Percentiles rank a stretch among this genome's conserved stretches.
phyloP scores from a whole-genome alignment of 2,329 filamentous ascomycete genomes.

The Microcera coccophila region DNA sequence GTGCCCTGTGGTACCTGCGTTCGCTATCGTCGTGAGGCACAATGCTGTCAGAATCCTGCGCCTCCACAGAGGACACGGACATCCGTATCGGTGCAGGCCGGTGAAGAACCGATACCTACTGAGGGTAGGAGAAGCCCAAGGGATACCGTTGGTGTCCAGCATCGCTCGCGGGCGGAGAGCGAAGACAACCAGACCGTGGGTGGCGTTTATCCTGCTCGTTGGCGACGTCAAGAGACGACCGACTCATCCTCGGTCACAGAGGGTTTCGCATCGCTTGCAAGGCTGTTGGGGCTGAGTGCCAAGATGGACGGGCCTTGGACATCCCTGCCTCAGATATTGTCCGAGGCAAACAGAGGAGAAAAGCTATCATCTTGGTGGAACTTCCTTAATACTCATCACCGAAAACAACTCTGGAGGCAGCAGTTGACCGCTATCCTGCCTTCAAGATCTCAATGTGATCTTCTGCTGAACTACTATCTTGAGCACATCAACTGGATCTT shows the following conservation, averaged over 20 bases:
- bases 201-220: background rate
- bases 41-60: constrained; percentile 28
- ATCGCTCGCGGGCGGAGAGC: background rate
- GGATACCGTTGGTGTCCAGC: background rate
- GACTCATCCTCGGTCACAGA: constrained; percentile 1
- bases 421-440: constrained; percentile 12
- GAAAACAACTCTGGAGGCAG: constrained; percentile 11
- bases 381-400: constrained; percentile 5
- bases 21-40: constrained; percentile 28
- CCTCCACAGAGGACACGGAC: constrained; percentile 1
- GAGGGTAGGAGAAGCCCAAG: too few relatives aligned
- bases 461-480: constrained; percentile 27
- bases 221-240: background rate
- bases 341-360: constrained; percentile 4
- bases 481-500: constrained; percentile 32
- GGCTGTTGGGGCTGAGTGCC: background rate
- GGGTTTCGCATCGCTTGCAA: constrained; percentile 1
- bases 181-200: background rate
- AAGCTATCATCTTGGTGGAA: constrained; percentile 3
- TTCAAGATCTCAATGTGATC: constrained; percentile 20
- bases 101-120: background rate
- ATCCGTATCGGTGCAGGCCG: background rate
- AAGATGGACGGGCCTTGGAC: background rate
- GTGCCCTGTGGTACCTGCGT: constrained; percentile 30
- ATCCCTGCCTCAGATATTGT: constrained; percentile 7